These are phyloP conservation scores for Nidularia pulvinata DNA, from an alignment of 768 basidiomycete genomes.

Conservation along the genomic window DNA sequence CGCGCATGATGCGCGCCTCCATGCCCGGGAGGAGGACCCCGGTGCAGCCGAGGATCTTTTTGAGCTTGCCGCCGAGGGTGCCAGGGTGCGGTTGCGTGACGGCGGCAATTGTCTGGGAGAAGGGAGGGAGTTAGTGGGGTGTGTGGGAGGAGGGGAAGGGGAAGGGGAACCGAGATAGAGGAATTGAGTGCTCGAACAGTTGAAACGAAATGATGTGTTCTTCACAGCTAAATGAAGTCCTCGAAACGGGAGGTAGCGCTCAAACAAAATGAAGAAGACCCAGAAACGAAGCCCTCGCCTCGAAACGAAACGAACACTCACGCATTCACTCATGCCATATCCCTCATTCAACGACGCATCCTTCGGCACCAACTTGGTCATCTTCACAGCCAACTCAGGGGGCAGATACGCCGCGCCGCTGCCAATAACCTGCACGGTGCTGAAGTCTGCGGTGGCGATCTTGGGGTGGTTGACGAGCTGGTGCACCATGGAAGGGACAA, in stretches of 20 bases:
- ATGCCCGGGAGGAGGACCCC: conserved; percentile 66
- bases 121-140: neutral
- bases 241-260: too few species aligned
- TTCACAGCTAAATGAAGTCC: too few species aligned
- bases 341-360: conserved; percentile 42
- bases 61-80: conserved; percentile 38
- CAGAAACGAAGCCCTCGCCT: too few species aligned
- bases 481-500: conserved; percentile 67
- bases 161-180: too few species aligned
- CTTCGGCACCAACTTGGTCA: conserved; percentile 31
- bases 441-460: conserved; percentile 49
- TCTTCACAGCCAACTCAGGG: conserved; percentile 41
- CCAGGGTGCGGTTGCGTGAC: conserved; percentile 43
- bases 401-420: conserved; percentile 74
- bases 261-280: too few species aligned
- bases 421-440: conserved; percentile 37
- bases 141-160: neutral
- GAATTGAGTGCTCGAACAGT: too few species aligned
- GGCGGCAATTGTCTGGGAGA: conserved; percentile 52
- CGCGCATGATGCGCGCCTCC: conserved; percentile 60
- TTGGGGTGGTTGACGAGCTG: conserved; percentile 62
- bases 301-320: conserved; percentile 12
- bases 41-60: conserved; percentile 36
- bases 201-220: too few species aligned
- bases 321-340: conserved; percentile 73